Evolutionary conservation across 2,329 filamentous ascomycete genomes (phyloP).

Genomic region (Paecilomyces sp.): DNA sequence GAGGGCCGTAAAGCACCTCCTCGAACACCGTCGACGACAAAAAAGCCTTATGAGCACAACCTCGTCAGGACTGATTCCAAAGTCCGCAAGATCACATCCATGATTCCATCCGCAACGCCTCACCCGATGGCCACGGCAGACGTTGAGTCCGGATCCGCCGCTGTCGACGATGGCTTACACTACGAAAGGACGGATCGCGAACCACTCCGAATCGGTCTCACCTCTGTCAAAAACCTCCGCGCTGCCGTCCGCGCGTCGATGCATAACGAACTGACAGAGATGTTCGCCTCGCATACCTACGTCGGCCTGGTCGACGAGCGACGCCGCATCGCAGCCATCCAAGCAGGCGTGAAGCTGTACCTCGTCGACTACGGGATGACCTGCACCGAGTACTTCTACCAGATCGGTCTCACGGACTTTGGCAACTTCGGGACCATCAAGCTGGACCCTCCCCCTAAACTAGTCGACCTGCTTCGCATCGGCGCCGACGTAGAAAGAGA

Average conservation of each 20-base stretch:
- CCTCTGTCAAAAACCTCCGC: conserved; percentile 79
- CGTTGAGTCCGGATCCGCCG: conserved; percentile 24
- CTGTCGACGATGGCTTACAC: conserved; percentile 47
- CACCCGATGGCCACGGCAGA: conserved; percentile 23
- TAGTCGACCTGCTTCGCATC: conserved; percentile 64
- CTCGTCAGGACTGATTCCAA: conserved; percentile 85
- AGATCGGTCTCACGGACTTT: conserved; percentile 89
- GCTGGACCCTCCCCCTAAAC: conserved; percentile 66
- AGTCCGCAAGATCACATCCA: conserved; percentile 89
- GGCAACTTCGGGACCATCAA: conserved; percentile 84
- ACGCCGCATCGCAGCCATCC: conserved; percentile 82
- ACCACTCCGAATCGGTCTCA: conserved; percentile 63
- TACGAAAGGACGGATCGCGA: conserved; percentile 69
- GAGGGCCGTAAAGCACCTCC: conserved; percentile 29
- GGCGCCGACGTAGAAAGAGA: conserved; percentile 65
- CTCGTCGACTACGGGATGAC: conserved; percentile 87
- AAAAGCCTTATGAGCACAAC: conserved; percentile 71
- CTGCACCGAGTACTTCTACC: conserved; percentile 89
- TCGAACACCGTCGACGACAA: conserved; percentile 28
- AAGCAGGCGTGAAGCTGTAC: conserved; percentile 85
- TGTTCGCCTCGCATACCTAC: conserved; percentile 83
- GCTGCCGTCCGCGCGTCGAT: conserved; percentile 71
- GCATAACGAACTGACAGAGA: conserved; percentile 79
- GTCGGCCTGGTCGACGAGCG: conserved; percentile 86
- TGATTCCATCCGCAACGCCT: conserved; percentile 61